Conservation (phyloP, 73 alveolate genomes). For the Symbiodinium pilosum region DNA sequence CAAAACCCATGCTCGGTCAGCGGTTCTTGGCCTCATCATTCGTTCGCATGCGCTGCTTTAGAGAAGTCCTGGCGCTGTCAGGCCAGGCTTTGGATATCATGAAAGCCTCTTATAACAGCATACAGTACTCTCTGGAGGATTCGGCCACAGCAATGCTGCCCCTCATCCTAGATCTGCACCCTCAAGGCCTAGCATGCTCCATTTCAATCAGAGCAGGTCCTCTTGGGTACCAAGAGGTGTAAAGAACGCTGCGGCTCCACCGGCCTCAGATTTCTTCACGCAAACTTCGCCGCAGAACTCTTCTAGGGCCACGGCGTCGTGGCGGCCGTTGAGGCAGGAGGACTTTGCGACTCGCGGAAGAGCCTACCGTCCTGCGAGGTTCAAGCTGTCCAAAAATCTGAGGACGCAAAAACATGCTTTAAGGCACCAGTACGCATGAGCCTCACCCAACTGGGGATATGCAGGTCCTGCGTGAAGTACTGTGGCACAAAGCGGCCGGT, state of each 20-base stretch:
- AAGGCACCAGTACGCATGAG: neutral
- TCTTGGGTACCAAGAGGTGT: slow-evolving; percentile 97
- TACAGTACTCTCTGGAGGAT: too few relatives aligned
- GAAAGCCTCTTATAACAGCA: too few relatives aligned
- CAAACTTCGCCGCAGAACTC: neutral
- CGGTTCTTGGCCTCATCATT: slow-evolving; percentile 15
- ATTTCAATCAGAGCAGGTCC: too few relatives aligned
- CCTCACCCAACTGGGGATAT: neutral
- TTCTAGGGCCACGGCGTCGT: neutral
- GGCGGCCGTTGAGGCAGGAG: neutral
- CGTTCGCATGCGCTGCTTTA: slow-evolving; percentile 97
- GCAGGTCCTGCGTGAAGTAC: slow-evolving; percentile 98
- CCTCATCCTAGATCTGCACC: too few relatives aligned
- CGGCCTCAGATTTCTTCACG: neutral
- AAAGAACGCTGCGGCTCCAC: neutral
- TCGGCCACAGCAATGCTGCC: too few relatives aligned
- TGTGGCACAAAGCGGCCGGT: slow-evolving; percentile 97
- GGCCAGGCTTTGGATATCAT: too few relatives aligned
- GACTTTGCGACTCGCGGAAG: neutral
- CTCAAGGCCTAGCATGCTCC: neutral
- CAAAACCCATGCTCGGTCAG: too few relatives aligned
- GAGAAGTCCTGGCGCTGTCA: slow-evolving; percentile 95
- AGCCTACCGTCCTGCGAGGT: neutral
- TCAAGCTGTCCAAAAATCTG: too few relatives aligned
- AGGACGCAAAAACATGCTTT: neutral